Evolutionary conservation across 163 green algal species (phyloP).

Genomic region (Scenedesmus sp.): DNA sequence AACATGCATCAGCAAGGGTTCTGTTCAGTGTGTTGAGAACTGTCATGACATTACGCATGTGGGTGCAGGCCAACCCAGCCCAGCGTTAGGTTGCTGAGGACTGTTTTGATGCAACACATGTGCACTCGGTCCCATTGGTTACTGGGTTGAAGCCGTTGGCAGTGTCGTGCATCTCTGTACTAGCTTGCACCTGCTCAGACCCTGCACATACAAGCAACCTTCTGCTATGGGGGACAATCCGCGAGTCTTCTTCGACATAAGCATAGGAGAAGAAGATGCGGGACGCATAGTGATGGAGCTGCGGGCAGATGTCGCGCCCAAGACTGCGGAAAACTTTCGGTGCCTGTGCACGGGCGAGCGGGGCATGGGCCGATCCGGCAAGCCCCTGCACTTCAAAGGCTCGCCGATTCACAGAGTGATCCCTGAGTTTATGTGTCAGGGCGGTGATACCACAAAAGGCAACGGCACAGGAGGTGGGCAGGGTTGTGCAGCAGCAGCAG

Average conservation of each 20-base stretch:
- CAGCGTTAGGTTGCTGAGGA: not conserved
- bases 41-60: not conserved
- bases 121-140: no score
- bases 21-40: not conserved
- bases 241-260: constrained; percentile 88
- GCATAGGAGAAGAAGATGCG: constrained; percentile 73
- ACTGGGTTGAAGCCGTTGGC: no score
- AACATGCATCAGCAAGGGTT: not conserved
- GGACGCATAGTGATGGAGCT: constrained; percentile 89
- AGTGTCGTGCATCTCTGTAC: not conserved
- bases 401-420: constrained; percentile 95
- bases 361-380: constrained; percentile 73
- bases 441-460: constrained; percentile 86
- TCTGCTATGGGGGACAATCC: constrained; percentile 70
- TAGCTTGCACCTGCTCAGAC: not conserved
- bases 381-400: constrained; percentile 88
- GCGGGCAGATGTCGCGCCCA: constrained; percentile 75
- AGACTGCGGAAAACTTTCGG: constrained; percentile 85
- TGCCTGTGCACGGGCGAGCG: constrained; percentile 78
- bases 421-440: constrained; percentile 85
- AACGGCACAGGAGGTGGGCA: constrained; percentile 89
- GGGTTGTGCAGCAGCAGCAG: constrained; percentile 48
- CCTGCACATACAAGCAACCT: not conserved
- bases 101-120: not conserved
- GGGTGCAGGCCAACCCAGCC: not conserved